Base-by-base conservation (phyloP, 805 yeast species). In the Candida railenensis region DNA sequence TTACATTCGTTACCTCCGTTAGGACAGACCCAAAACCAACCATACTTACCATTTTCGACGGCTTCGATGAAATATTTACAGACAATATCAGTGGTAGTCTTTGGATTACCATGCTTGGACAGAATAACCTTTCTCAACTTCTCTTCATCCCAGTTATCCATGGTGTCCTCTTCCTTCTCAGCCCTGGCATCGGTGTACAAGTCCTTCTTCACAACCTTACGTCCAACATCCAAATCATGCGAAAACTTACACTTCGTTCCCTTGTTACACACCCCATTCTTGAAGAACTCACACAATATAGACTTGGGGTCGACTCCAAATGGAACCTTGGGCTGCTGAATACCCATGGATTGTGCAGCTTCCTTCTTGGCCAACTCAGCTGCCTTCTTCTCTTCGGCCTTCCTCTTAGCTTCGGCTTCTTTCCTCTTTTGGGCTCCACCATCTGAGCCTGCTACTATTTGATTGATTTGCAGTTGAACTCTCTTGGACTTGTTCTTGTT, bases 11-110 rank as follows among this genome's bases (percentile, higher is more conserved):
- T 82, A 54, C 96, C 97, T 36, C 92, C 91, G 56, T 89, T 89
- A 22, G 99, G 99, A 74, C 99, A 94, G 18, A 79, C 77, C 99
- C 99, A 94, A 69, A 94, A 91, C 99, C 99, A 94, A 61, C 99
- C 99, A 64, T 94, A 94, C 63, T 92, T 92, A 48, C 92, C 94
- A 61, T 90, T 89, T 63, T 94, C 99, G 48, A 94, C 97, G 0
- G 99, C 98, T 49, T 90, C 96, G 54, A 94, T 88, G 71, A 94
- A 95, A 67, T 67, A 82, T 66, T 91, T 94, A 79, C 99, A 94
- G 42, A 94, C 88, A 55, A 80, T 94, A 53, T 92, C 97, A 0
- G 99, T 94, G 12, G 97, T 90, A 9, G 97, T 89, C 65, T 83
- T 83, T 46, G 85, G 90, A 65, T 94, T 94, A 43, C 99, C 98